These are phyloP conservation scores for Coffea eugenioides DNA, from an alignment of 257 asterid species.

Conservation along the genomic window DNA sequence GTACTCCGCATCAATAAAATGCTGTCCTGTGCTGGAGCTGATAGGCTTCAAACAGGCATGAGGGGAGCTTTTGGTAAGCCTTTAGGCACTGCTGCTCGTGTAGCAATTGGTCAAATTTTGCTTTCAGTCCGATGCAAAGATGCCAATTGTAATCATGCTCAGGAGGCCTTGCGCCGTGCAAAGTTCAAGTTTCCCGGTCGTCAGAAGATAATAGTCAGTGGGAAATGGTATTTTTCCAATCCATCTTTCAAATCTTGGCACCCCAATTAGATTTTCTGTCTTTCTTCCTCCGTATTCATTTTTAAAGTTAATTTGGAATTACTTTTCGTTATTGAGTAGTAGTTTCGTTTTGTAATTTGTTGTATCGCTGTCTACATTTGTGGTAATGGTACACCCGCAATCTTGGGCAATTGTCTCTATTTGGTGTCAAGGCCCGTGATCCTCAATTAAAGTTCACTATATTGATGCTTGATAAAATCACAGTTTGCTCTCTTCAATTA, in stretches of 20 bases:
- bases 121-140: slow-evolving; percentile 89
- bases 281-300: neutral
- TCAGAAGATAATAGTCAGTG: slow-evolving; percentile 85
- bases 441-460: too few relatives aligned
- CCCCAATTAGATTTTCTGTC: neutral
- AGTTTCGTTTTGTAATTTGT: too few relatives aligned
- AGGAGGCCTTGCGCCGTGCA: slow-evolving; percentile 88
- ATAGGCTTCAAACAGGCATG: slow-evolving; percentile 96
- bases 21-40: slow-evolving; percentile 96
- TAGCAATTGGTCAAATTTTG: slow-evolving; percentile 90
- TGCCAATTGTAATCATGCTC: slow-evolving; percentile 63
- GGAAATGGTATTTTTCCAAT: slow-evolving; percentile 60
- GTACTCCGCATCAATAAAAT: slow-evolving; percentile 83
- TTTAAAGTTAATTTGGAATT: neutral
- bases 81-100: slow-evolving; percentile 83
- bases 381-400: too few relatives aligned
- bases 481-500: too few relatives aligned
- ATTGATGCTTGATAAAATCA: too few relatives aligned
- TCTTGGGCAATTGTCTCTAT: too few relatives aligned
- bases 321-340: too few relatives aligned
- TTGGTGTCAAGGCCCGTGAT: too few relatives aligned
- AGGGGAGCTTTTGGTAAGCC: slow-evolving; percentile 95
- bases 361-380: too few relatives aligned
- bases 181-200: slow-evolving; percentile 95
- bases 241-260: too few relatives aligned